These are phyloP conservation scores for Coemansia sp. DNA, from an alignment of 192 early-diverging fungal genomes.

Conservation along the genomic window DNA sequence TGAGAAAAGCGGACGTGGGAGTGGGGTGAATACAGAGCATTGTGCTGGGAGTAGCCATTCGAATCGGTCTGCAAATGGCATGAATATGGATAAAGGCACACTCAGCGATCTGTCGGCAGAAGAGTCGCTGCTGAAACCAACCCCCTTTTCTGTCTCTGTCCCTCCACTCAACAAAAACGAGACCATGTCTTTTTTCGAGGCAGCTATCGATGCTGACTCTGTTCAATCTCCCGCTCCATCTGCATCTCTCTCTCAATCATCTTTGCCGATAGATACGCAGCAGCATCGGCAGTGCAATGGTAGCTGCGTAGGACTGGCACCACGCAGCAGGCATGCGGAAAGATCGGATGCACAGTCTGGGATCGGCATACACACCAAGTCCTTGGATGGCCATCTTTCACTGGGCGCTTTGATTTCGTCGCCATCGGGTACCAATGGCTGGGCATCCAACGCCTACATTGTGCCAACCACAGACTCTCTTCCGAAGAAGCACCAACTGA, in stretches of 20 bases:
- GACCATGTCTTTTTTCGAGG: background rate
- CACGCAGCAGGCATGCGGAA: background rate
- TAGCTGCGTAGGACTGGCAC: background rate
- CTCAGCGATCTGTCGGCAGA: slow-evolving; percentile 3
- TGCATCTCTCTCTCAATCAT: background rate
- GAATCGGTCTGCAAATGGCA: background rate
- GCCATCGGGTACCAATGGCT: background rate
- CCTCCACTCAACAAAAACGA: background rate
- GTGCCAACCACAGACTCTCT: slow-evolving; percentile 2
- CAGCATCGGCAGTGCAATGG: background rate
- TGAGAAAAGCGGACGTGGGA: too few relatives aligned
- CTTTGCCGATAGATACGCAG: background rate
- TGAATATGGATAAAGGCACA: slow-evolving; percentile 5
- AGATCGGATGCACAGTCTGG: background rate
- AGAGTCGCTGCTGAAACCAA: slow-evolving; percentile 9
- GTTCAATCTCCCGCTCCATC: background rate
- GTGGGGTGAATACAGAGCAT: background rate
- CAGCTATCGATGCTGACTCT: background rate
- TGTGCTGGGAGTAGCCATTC: background rate
- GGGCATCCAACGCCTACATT: background rate
- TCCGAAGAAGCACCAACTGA: slow-evolving; percentile 30
- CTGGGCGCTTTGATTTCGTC: background rate
- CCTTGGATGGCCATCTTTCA: background rate
- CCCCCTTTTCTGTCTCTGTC: background rate
- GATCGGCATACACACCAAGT: slow-evolving; percentile 11